Base-by-base conservation (phyloP, 1,139 yeast species). In the Kurtzmaniella quercitrusa region DNA sequence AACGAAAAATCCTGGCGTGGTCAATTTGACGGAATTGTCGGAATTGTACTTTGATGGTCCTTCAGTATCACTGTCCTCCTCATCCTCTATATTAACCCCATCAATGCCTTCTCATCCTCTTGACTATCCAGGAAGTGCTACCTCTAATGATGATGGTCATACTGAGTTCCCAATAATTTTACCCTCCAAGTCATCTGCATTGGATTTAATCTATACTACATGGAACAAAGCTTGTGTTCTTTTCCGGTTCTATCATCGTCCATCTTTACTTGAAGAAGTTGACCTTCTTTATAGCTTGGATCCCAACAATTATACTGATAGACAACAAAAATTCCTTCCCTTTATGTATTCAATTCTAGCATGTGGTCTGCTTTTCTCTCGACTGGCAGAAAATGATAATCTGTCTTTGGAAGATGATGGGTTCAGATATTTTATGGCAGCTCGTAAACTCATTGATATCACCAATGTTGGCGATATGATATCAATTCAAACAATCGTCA, bases 211-310 rank as follows among this genome's bases (percentile, higher is more conserved):
- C 27, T 80, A 79, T 53, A 79, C 84, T 40, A 87, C 93, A 1
- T 89, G 96, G 95, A 79, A 82, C 51, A 83, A 85, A 55, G 93
- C 95, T 0, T 88, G 95, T 61, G 90, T 87, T 11, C 66, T 89
- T 44, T 86, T 88, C 58, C 70, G 96, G 44, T 89, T 90, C 58
- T 86, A 86, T 59, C 96, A 90, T 57, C 71, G 95, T 21, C 95
- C 96, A 0, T 82, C 93, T 2, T 78, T 89, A 62, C 80, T 60
- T 63, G 81, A 73, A 46, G 76, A 70, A 48, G 79, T 70, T 25
- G 77, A 73, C 39, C 57, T 70, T 34, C 57, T 73, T 19, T 73
- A 72, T 50, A 84, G 83, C 39, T 73, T 87, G 10, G 89, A 82
- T 51, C 89, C 91, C 0, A 70, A 71, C 7, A 75, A 80, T 46